phyloP scores from a whole-genome alignment of 768 basidiomycete species.

The Rhodocollybia butyracea region DNA sequence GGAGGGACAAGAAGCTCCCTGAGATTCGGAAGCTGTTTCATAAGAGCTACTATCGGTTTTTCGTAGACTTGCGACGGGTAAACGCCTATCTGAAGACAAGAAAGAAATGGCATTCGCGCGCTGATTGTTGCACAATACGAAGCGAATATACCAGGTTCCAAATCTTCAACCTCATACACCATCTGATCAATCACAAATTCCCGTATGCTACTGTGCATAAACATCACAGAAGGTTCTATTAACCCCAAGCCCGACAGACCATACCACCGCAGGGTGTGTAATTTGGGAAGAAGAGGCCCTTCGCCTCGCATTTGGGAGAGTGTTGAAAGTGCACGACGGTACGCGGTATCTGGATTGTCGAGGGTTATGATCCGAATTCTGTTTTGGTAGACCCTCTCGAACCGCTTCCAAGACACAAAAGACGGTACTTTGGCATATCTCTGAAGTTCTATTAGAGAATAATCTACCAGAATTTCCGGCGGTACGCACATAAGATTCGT shows the following conservation, averaged over 20 bases:
- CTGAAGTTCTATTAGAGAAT: too few species aligned
- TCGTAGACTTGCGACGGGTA: not conserved
- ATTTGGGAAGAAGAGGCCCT: not conserved
- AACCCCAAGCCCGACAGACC: not conserved
- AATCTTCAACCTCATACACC: not conserved
- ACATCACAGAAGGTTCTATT: not conserved
- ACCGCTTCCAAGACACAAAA: too few species aligned
- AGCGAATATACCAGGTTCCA: not conserved
- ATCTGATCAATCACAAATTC: not conserved
- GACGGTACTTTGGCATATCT: too few species aligned
- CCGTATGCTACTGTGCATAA: not conserved
- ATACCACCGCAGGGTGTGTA: not conserved
- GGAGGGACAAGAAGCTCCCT: not conserved
- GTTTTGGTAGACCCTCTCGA: too few species aligned
- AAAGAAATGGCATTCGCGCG: not conserved
- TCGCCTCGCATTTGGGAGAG: too few species aligned
- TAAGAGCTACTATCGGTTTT: not conserved
- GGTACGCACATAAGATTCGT: too few species aligned
- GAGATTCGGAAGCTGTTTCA: not conserved
- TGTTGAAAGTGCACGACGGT: too few species aligned
- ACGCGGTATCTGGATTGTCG: too few species aligned
- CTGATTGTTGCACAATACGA: not conserved
- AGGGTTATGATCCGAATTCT: too few species aligned
- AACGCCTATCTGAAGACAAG: not conserved
- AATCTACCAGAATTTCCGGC: too few species aligned